phyloP scores from a whole-genome alignment of 2,329 filamentous ascomycete species.

The Xylaria sp. region DNA sequence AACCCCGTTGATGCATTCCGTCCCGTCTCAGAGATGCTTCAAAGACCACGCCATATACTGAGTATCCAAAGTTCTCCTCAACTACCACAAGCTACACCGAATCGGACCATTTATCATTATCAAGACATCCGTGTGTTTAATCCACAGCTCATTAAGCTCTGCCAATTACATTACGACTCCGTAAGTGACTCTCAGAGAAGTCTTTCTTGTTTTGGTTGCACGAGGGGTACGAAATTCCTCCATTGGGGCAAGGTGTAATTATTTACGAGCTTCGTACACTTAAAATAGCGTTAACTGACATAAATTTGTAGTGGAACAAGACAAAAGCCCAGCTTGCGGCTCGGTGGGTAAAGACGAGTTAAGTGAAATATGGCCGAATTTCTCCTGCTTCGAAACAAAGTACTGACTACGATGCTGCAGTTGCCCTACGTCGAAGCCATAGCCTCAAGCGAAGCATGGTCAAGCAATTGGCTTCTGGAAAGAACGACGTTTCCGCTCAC shows the following conservation, averaged over 20 bases:
- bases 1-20: slow-evolving; percentile 35
- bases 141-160: slow-evolving; percentile 27
- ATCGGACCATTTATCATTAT: slow-evolving; percentile 17
- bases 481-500: slow-evolving; percentile 29
- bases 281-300: slow-evolving; percentile 4
- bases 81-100: slow-evolving; percentile 14
- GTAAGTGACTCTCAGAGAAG: background rate
- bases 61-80: slow-evolving; percentile 31
- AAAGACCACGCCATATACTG: slow-evolving; percentile 42
- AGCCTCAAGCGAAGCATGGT: slow-evolving; percentile 45
- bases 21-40: slow-evolving; percentile 43
- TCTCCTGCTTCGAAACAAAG: no score
- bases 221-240: background rate
- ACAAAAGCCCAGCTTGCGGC: slow-evolving; percentile 39
- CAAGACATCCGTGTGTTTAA: slow-evolving; percentile 20
- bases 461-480: slow-evolving; percentile 40
- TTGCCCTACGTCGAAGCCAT: slow-evolving; percentile 36
- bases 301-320: slow-evolving; percentile 35
- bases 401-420: slow-evolving; percentile 10
- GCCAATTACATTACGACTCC: slow-evolving; percentile 29
- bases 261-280: background rate
- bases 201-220: background rate
- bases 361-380: slow-evolving; percentile 14
- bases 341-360: slow-evolving; percentile 42
- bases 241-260: background rate